phyloP scores from a whole-genome alignment of 495 filamentous ascomycete species.

The Ascodesmis nigricans region DNA sequence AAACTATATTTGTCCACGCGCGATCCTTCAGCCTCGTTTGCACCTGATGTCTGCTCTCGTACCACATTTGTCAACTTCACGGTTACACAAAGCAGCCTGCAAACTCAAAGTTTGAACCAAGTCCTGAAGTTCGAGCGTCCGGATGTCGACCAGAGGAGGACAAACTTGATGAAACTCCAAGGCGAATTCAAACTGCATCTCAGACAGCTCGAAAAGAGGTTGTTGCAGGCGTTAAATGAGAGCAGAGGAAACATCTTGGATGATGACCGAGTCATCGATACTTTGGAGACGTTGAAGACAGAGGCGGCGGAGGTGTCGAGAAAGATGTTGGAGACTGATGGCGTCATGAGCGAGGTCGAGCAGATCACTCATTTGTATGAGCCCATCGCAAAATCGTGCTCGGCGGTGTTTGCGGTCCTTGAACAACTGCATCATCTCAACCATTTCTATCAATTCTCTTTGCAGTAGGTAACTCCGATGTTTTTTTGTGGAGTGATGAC shows the following conservation, averaged over 20 bases:
- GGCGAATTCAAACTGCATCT: constrained; percentile 97
- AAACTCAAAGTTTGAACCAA: constrained; percentile 91
- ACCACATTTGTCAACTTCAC: constrained; percentile 99
- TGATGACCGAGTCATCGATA: constrained; percentile 94
- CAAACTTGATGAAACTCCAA: constrained; percentile 92
- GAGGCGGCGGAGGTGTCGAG: constrained; percentile 86
- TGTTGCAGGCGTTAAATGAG: constrained; percentile 88
- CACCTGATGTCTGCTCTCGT: constrained; percentile 93
- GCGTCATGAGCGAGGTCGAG: constrained; percentile 95
- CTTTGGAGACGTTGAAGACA: constrained; percentile 90
- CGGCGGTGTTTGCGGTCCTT: constrained; percentile 84
- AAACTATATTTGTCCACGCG: constrained; percentile 85
- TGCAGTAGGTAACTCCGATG: constrained; percentile 31
- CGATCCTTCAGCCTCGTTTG: constrained; percentile 87
- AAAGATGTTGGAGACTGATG: constrained; percentile 92
- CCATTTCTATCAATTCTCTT: constrained; percentile 98
- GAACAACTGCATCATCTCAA: constrained; percentile 96
- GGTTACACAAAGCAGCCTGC: constrained; percentile 93
- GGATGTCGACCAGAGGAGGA: constrained; percentile 90
- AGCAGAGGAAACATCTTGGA: constrained; percentile 95
- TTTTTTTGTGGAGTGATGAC: neutral
- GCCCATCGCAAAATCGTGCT: constrained; percentile 80
- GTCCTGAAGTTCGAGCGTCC: constrained; percentile 92
- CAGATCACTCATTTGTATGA: constrained; percentile 82
- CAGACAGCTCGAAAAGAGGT: constrained; percentile 80